Percentiles rank a stretch among this genome's conserved stretches.
Evolutionary conservation across 176 grass and related monocot genomes (phyloP).

Genomic region (Rhynchospora breviuscula): DNA sequence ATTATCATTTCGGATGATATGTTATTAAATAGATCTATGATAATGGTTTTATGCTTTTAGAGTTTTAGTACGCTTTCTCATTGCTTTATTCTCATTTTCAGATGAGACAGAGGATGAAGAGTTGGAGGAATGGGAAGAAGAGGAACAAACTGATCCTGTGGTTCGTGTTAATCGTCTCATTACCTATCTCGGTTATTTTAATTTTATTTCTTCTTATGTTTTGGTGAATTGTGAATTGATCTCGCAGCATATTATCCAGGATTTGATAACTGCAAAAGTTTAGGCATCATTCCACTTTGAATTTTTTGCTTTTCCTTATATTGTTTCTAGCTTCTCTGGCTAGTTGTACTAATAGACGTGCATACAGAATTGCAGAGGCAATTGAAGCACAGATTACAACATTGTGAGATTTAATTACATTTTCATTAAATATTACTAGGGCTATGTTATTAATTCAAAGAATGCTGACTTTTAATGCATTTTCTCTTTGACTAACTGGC

Average conservation of each 20-base stretch:
- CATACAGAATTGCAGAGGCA: neutral
- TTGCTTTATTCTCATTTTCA: conserved; percentile 18
- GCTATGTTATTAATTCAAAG: neutral
- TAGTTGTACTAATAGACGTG: neutral
- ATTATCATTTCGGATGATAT: neutral
- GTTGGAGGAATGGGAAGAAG: conserved; percentile 49
- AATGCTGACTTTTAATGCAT: neutral
- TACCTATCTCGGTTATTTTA: no score
- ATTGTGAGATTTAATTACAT: neutral
- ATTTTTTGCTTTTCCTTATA: neutral
- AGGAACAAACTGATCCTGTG: conserved; percentile 34
- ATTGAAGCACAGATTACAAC: neutral
- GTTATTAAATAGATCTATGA: neutral
- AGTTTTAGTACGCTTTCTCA: neutral
- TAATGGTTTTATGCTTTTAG: neutral
- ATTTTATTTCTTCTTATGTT: neutral
- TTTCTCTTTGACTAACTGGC: neutral
- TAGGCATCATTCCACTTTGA: neutral
- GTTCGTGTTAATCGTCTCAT: conserved; percentile 22
- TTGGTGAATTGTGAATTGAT: neutral
- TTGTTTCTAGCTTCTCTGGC: neutral
- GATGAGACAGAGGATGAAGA: conserved; percentile 28
- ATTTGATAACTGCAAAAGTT: neutral
- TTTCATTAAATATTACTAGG: neutral
- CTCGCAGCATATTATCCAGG: neutral